Percentiles rank a stretch among this genome's conserved stretches.
These are phyloP conservation scores for Bonia amplexicaulis DNA, from an alignment of 176 grass and related monocot genomes.

Conservation along the genomic window DNA sequence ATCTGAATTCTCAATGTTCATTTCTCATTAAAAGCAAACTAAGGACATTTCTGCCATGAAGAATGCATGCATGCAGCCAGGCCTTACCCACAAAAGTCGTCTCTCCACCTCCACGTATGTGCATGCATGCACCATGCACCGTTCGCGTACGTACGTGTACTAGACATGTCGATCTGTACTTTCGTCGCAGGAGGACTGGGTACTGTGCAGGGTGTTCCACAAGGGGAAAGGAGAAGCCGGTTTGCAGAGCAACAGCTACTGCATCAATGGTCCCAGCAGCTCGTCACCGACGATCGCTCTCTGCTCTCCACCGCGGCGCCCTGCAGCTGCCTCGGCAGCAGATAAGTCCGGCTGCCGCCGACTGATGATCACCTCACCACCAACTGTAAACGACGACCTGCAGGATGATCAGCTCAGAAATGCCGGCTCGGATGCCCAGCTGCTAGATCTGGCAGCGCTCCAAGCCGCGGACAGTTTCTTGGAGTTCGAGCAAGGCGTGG, in stretches of 20 bases:
- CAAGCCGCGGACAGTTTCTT: not conserved
- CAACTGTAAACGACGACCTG: not conserved
- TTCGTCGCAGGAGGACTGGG: conserved; percentile 27
- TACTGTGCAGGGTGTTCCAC: conserved; percentile 45
- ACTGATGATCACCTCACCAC: not conserved
- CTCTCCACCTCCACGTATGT: too few relatives aligned
- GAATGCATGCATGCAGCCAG: too few relatives aligned
- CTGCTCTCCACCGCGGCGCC: not conserved
- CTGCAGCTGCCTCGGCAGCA: not conserved
- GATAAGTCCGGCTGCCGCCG: not conserved
- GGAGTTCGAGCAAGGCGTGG: not conserved
- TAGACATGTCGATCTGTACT: too few relatives aligned
- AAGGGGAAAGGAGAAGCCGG: conserved; percentile 20
- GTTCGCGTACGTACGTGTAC: too few relatives aligned
- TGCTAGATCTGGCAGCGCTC: not conserved
- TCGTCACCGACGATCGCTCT: not conserved
- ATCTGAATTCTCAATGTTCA: too few relatives aligned
- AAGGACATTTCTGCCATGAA: too few relatives aligned
- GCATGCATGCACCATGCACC: too few relatives aligned
- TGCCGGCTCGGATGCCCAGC: not conserved
- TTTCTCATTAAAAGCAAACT: too few relatives aligned
- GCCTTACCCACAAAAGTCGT: too few relatives aligned
- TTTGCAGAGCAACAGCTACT: not conserved
- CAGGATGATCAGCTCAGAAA: too few relatives aligned
- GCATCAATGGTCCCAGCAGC: not conserved